Percentiles rank a stretch among this genome's conserved stretches.
Conservation (phyloP, 1,284 basidiomycete species). For the Leccinum subspadiceum region DNA sequence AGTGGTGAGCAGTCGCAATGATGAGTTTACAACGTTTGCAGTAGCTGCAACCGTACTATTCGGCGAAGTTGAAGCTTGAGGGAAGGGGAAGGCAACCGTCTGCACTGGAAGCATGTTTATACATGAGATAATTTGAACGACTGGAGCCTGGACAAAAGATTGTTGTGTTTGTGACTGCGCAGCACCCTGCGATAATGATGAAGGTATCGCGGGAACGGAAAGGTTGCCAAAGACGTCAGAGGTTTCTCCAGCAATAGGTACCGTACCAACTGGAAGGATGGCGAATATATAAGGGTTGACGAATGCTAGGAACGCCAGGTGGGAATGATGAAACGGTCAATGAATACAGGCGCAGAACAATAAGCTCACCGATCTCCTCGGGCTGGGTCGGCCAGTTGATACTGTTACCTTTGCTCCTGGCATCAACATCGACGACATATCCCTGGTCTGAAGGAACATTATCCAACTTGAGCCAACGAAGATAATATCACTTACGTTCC, state of each 20-base stretch:
- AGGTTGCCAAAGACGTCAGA: slow-evolving; percentile 12
- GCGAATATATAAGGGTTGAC: slow-evolving; percentile 86
- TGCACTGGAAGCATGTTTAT: slow-evolving; percentile 69
- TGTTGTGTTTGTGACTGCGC: slow-evolving; percentile 21
- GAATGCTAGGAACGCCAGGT: slow-evolving; percentile 48
- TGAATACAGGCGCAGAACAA: not conserved
- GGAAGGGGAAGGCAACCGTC: slow-evolving; percentile 65
- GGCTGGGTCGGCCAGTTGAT: slow-evolving; percentile 81
- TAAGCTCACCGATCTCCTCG: slow-evolving; percentile 69
- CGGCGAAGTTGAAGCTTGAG: slow-evolving; percentile 24
- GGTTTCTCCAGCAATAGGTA: slow-evolving; percentile 38
- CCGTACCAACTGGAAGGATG: slow-evolving; percentile 66
- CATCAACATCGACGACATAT: slow-evolving; percentile 70
- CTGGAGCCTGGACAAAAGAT: slow-evolving; percentile 50
- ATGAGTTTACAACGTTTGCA: slow-evolving; percentile 31
- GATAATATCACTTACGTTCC: slow-evolving; percentile 62
- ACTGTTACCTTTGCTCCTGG: slow-evolving; percentile 57
- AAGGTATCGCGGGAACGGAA: slow-evolving; percentile 31
- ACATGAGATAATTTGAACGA: slow-evolving; percentile 78
- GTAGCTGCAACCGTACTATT: slow-evolving; percentile 28
- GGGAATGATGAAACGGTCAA: not conserved
- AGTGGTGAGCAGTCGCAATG: slow-evolving; percentile 52
- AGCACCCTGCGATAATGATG: slow-evolving; percentile 13
- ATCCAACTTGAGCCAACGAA: not conserved
- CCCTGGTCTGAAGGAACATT: slow-evolving; percentile 59